Percentiles rank a stretch among this genome's conserved stretches.
These are phyloP conservation scores for Ascochyta pisi DNA, from an alignment of 2,329 filamentous ascomycete species.

Conservation along the genomic window DNA sequence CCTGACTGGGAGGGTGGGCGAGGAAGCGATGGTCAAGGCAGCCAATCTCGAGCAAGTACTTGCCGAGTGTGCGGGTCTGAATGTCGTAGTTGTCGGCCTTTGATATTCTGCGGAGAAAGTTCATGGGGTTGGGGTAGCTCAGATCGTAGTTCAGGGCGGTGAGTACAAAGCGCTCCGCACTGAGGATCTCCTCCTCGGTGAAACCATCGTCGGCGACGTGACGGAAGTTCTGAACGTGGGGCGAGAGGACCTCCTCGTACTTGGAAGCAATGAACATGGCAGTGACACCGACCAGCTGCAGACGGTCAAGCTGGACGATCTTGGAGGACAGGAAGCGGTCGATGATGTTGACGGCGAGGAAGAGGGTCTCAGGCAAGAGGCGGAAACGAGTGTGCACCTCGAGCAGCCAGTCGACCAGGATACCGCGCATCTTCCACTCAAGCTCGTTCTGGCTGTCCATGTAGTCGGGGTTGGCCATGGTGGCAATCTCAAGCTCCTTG, in stretches of 20 bases:
- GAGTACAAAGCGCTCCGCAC: conserved; percentile 94
- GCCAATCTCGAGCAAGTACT: conserved; percentile 97
- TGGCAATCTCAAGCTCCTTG: conserved; percentile 79
- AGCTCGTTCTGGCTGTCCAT: conserved; percentile 94
- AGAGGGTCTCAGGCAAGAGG: conserved; percentile 92
- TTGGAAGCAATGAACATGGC: conserved; percentile 99
- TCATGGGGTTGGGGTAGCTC: conserved; percentile 99
- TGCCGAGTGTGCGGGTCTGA: conserved; percentile 93
- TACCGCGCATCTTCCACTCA: conserved; percentile 98
- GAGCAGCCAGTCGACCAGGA: conserved; percentile 96
- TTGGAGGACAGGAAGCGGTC: conserved; percentile 96
- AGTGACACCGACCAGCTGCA: conserved; percentile 95
- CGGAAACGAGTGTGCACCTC: conserved; percentile 98
- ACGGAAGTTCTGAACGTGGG: conserved; percentile 95
- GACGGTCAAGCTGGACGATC: conserved; percentile 92
- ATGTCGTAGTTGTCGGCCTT: conserved; percentile 99
- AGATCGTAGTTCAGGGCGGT: conserved; percentile 93
- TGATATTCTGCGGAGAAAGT: conserved; percentile 97
- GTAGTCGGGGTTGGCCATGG: conserved; percentile 88
- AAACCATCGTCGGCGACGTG: conserved; percentile 98
- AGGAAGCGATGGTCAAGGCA: conserved; percentile 95
- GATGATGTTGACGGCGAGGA: conserved; percentile 97
- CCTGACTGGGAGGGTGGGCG: conserved; percentile 83
- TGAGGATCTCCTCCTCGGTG: conserved; percentile 91
- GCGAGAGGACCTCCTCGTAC: conserved; percentile 97